A percentile compares a stretch with the other conserved stretches of the same genome.
phyloP scores from a whole-genome alignment of 106 monocot genomes.

The Dioscorea dumetorum region DNA sequence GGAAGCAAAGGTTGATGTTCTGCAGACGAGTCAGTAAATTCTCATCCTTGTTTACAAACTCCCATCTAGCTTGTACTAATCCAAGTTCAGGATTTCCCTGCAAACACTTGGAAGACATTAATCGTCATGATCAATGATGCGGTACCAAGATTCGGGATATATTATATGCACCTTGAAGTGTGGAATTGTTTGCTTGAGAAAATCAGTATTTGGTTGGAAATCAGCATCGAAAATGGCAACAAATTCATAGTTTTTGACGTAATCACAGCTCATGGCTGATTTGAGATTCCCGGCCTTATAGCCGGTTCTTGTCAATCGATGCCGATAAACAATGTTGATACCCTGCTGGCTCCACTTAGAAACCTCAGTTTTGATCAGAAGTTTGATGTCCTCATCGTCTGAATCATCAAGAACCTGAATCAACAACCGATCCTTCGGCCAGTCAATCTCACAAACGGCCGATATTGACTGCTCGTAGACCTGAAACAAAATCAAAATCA shows the following conservation, averaged over 20 bases:
- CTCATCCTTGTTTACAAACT: slow-evolving; percentile 60
- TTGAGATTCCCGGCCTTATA: slow-evolving; percentile 54
- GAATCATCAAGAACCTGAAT: slow-evolving; percentile 52
- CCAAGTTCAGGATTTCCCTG: slow-evolving; percentile 64
- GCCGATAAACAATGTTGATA: slow-evolving; percentile 42
- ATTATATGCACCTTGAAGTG: slow-evolving; percentile 33
- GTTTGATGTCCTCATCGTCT: slow-evolving; percentile 23
- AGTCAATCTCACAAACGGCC: slow-evolving; percentile 40
- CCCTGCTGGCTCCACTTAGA: slow-evolving; percentile 38
- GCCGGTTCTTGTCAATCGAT: slow-evolving; percentile 30
- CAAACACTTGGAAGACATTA: not conserved
- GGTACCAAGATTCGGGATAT: not conserved
- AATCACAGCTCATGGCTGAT: slow-evolving; percentile 48
- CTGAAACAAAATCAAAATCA: slow-evolving; percentile 10
- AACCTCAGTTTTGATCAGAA: slow-evolving; percentile 36
- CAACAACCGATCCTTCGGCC: slow-evolving; percentile 34
- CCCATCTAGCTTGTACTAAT: slow-evolving; percentile 63
- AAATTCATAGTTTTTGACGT: slow-evolving; percentile 42
- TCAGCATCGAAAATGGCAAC: slow-evolving; percentile 53
- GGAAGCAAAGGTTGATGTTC: slow-evolving; percentile 68
- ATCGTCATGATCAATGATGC: not conserved
- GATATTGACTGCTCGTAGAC: slow-evolving; percentile 50
- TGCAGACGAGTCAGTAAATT: slow-evolving; percentile 62
- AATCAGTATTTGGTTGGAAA: slow-evolving; percentile 47
- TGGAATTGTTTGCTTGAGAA: slow-evolving; percentile 44